Evolutionary conservation across 192 early-diverging fungal genomes (phyloP).

Genomic region (Podila verticillata): DNA sequence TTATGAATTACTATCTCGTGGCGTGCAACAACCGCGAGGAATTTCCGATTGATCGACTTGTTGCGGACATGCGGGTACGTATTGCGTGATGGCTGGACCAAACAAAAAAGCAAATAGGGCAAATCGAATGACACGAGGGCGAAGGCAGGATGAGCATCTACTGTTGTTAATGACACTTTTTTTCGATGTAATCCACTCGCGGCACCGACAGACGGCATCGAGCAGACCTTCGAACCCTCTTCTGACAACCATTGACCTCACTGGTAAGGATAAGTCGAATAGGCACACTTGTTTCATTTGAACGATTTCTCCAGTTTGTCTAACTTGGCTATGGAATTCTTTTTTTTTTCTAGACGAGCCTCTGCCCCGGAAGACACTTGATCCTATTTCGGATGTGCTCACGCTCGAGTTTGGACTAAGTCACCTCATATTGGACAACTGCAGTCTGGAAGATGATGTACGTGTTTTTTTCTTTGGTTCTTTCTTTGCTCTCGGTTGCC

Average conservation of each 20-base stretch:
- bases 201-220: slow-evolving; percentile 10
- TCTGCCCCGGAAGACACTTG: slow-evolving; percentile 64
- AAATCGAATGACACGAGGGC: too few species aligned
- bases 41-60: slow-evolving; percentile 45
- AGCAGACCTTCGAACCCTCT: slow-evolving; percentile 30
- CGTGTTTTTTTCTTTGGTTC: slow-evolving; percentile 3
- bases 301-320: too few species aligned
- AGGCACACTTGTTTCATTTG: too few species aligned
- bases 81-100: too few species aligned
- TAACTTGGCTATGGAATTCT: background rate
- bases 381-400: slow-evolving; percentile 80
- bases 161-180: too few species aligned
- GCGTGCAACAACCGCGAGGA: slow-evolving; percentile 57
- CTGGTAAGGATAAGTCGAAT: slow-evolving; percentile 6
- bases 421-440: slow-evolving; percentile 73
- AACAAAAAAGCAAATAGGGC: too few species aligned
- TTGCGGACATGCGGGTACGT: slow-evolving; percentile 38
- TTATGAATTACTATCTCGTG: slow-evolving; percentile 52
- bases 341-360: slow-evolving; percentile 62
- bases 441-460: slow-evolving; percentile 79
- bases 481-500: slow-evolving; percentile 37
- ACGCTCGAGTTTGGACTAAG: slow-evolving; percentile 78
- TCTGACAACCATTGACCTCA: slow-evolving; percentile 34
- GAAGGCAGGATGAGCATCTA: too few species aligned
- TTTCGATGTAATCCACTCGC: background rate